Evolutionary conservation across 805 yeast genomes (phyloP).

Genomic region (Hermanozyma aechmeae): DNA sequence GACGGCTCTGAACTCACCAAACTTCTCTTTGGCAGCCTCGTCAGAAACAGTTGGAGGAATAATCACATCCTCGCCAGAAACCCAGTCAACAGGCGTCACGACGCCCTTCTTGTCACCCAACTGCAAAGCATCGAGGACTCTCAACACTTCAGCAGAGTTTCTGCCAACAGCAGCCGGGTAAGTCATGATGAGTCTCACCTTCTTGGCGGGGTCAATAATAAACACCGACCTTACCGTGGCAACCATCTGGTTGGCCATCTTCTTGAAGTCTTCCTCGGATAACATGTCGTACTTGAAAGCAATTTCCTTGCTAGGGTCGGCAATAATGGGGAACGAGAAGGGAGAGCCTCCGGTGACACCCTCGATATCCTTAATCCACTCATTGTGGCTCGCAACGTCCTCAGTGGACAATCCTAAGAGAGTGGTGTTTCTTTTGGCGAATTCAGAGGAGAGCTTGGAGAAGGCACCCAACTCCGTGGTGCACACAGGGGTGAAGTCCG

Average conservation of each 20-base stretch:
- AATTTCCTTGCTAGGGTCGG: conserved; percentile 54
- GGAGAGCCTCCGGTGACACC: conserved; percentile 47
- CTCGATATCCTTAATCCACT: conserved; percentile 67
- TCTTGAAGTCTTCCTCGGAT: conserved; percentile 59
- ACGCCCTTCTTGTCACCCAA: conserved; percentile 51
- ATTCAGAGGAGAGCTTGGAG: conserved; percentile 62
- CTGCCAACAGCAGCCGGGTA: conserved; percentile 72
- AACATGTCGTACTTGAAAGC: conserved; percentile 61
- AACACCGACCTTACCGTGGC: conserved; percentile 66
- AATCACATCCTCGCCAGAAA: conserved; percentile 64
- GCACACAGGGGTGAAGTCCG: conserved; percentile 73
- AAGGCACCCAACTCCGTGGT: conserved; percentile 75
- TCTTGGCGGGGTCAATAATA: conserved; percentile 60
- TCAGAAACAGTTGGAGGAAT: conserved; percentile 58
- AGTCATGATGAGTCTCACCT: conserved; percentile 50
- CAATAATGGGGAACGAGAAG: conserved; percentile 57
- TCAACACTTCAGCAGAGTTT: conserved; percentile 64
- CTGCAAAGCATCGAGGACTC: conserved; percentile 65
- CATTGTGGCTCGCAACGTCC: conserved; percentile 48
- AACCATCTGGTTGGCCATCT: conserved; percentile 54
- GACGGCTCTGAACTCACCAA: conserved; percentile 52
- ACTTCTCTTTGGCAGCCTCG: conserved; percentile 48
- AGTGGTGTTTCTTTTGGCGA: conserved; percentile 53
- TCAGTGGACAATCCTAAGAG: conserved; percentile 64
- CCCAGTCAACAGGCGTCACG: conserved; percentile 69